Conservation (phyloP, 2,329 filamentous ascomycete species). For the Pyricularia sp. region DNA sequence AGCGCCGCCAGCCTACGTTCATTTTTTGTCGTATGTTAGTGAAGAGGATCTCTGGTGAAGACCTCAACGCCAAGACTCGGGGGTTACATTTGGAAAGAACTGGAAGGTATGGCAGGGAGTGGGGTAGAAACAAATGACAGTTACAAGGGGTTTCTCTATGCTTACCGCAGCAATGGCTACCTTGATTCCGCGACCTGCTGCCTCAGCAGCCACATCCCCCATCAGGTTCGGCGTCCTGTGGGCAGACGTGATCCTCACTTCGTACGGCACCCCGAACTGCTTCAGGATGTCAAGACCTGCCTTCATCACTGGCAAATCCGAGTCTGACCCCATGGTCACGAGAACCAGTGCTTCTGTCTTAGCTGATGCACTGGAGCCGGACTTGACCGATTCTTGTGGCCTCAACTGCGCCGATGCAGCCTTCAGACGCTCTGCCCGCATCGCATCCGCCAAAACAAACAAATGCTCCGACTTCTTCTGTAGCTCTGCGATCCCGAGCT, state of each 20-base stretch:
- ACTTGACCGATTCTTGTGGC: slow-evolving; percentile 6
- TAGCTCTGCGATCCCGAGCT: slow-evolving; percentile 47
- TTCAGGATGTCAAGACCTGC: slow-evolving; percentile 57
- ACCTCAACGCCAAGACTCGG: neutral
- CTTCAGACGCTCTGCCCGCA: slow-evolving; percentile 45
- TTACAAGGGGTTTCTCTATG: neutral
- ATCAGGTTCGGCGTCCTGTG: slow-evolving; percentile 66
- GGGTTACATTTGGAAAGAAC: neutral
- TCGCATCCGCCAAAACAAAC: slow-evolving; percentile 52
- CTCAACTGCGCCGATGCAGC: slow-evolving; percentile 16
- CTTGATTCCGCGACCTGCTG: slow-evolving; percentile 55
- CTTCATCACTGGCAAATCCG: slow-evolving; percentile 59
- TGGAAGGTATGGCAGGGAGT: neutral
- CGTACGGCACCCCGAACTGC: slow-evolving; percentile 63
- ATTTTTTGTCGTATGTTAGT: neutral
- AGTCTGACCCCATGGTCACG: slow-evolving; percentile 79
- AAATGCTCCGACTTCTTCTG: slow-evolving; percentile 54
- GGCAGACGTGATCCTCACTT: slow-evolving; percentile 69
- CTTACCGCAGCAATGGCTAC: slow-evolving; percentile 59
- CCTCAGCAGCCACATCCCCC: slow-evolving; percentile 55
- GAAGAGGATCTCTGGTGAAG: neutral
- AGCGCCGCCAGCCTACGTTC: slow-evolving; percentile 52
- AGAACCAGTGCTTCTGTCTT: slow-evolving; percentile 50
- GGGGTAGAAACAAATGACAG: neutral
- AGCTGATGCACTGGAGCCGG: slow-evolving; percentile 8